phyloP scores from a whole-genome alignment of 192 early-diverging fungal genomes.

The Lunasporangiospora selenospora region DNA sequence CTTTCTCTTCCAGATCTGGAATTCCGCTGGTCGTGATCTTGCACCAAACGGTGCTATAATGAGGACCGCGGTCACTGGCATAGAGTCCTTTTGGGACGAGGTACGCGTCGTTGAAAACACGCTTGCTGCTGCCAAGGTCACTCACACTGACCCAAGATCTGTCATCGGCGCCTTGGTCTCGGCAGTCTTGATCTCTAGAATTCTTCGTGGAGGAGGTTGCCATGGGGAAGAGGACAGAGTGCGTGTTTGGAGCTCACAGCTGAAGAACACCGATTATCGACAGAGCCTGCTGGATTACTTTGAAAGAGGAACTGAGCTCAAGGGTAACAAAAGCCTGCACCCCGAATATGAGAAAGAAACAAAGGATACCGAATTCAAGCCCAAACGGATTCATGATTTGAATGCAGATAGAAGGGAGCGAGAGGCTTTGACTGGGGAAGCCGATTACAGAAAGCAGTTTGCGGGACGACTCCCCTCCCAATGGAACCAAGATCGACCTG shows the following conservation, averaged over 20 bases:
- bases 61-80: slow-evolving; percentile 43
- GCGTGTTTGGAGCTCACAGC: slow-evolving; percentile 12
- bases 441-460: neutral
- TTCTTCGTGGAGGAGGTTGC: slow-evolving; percentile 30
- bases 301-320: slow-evolving; percentile 16
- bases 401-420: neutral
- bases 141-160: slow-evolving; percentile 52
- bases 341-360: slow-evolving; percentile 16
- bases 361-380: slow-evolving; percentile 2
- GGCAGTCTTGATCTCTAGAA: slow-evolving; percentile 43
- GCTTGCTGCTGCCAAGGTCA: slow-evolving; percentile 50
- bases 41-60: slow-evolving; percentile 51
- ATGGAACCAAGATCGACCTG: slow-evolving; percentile 22
- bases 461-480: neutral
- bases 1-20: slow-evolving; percentile 47
- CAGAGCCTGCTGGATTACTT: slow-evolving; percentile 21
- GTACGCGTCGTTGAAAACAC: slow-evolving; percentile 42
- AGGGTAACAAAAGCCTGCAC: slow-evolving; percentile 7
- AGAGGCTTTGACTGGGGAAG: neutral
- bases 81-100: slow-evolving; percentile 50
- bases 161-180: slow-evolving; percentile 35
- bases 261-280: slow-evolving; percentile 1
- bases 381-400: slow-evolving; percentile 13
- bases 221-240: neutral
- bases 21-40: slow-evolving; percentile 21